Evolutionary conservation across 495 filamentous ascomycete species (phyloP).

Genomic region (Penicillium salamii): DNA sequence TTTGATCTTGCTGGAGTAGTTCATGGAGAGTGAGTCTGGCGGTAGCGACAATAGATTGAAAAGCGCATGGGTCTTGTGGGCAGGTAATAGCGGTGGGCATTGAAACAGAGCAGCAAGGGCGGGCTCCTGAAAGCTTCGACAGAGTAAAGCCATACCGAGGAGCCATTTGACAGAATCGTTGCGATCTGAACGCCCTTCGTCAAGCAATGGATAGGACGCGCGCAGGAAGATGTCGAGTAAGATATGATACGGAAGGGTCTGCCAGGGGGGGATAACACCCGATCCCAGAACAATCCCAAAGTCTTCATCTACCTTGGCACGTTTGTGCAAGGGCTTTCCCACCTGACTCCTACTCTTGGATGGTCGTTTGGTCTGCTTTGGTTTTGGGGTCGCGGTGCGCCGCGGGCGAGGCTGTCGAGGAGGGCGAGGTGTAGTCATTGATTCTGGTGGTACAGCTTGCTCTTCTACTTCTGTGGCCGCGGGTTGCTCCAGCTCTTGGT

Average conservation of each 20-base stretch:
- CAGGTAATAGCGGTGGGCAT: constrained; percentile 59
- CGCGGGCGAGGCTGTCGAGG: neutral
- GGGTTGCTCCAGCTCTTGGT: constrained; percentile 11
- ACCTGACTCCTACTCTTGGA: constrained; percentile 17
- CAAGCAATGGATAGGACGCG: constrained; percentile 60
- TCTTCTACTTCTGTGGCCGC: constrained; percentile 4
- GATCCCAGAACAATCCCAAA: constrained; percentile 25
- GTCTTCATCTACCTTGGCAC: constrained; percentile 21
- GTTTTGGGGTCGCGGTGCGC: constrained; percentile 12
- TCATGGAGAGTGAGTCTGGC: constrained; percentile 38
- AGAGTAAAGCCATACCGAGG: constrained; percentile 55
- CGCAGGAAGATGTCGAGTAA: constrained; percentile 65
- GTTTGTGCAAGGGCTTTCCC: constrained; percentile 27
- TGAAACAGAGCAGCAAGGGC: constrained; percentile 72
- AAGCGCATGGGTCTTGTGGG: constrained; percentile 48
- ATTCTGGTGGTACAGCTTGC: neutral
- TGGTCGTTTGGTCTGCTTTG: constrained; percentile 18
- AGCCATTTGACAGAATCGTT: constrained; percentile 58
- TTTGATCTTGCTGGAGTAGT: constrained; percentile 66
- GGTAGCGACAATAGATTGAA: constrained; percentile 45
- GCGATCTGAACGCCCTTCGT: constrained; percentile 35
- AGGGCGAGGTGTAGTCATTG: neutral
- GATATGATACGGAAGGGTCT: constrained; percentile 67
- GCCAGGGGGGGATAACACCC: constrained; percentile 62
- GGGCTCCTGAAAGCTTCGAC: constrained; percentile 66